Conservation (phyloP, 116 monocot species). For the Zostera marina region DNA sequence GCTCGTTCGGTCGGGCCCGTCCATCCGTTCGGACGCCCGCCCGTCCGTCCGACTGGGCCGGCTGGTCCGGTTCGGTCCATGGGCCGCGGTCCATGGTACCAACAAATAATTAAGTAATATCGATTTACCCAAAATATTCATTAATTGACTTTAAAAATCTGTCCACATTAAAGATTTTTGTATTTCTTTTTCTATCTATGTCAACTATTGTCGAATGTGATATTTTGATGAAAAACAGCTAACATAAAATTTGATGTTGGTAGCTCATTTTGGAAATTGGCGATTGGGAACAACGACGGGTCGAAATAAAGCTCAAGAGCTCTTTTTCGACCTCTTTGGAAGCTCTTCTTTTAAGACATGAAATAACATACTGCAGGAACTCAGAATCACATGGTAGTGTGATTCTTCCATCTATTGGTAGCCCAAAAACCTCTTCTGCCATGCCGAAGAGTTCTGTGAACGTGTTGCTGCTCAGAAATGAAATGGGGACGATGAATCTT, state of each 20-base stretch:
- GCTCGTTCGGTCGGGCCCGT: no score
- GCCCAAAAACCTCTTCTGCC: conserved; percentile 14
- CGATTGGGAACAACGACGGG: neutral
- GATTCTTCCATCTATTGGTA: conserved; percentile 7
- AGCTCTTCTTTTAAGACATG: neutral
- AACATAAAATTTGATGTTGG: neutral
- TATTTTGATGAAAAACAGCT: no score
- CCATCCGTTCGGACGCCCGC: no score
- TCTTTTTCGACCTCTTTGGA: neutral
- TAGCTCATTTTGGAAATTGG: neutral
- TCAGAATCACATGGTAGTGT: conserved; percentile 10
- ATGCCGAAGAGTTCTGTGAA: conserved; percentile 11
- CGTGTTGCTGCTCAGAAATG: conserved; percentile 8
- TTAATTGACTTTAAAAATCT: no score
- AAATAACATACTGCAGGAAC: conserved; percentile 4
- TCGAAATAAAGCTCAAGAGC: conserved; percentile 3
- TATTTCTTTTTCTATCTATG: no score
- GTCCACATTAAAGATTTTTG: no score
- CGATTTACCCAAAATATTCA: no score
- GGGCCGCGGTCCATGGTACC: no score
- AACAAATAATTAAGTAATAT: no score
- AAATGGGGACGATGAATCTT: conserved; percentile 10
- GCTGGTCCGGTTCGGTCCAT: no score
- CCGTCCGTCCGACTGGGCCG: no score
- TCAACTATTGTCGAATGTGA: no score